These are phyloP conservation scores for Yarrowia sp. DNA, from an alignment of 805 yeast genomes.

Conservation along the genomic window DNA sequence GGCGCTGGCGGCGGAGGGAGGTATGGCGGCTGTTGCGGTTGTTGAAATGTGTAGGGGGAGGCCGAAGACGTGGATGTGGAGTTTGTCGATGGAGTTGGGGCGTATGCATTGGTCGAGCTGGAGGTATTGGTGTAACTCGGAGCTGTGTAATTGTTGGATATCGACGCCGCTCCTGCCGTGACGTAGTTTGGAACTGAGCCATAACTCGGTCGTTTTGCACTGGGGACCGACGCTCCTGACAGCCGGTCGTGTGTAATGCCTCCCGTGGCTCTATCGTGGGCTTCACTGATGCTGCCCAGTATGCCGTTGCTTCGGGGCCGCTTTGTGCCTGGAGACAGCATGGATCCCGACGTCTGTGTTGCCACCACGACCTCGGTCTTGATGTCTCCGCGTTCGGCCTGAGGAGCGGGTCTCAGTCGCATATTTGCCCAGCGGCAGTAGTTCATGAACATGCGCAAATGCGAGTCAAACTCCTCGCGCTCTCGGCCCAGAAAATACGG, in stretches of 20 bases:
- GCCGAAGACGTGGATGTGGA: too few relatives aligned
- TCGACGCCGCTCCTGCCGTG: not conserved
- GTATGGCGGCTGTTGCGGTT: constrained; percentile 10
- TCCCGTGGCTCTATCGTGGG: constrained; percentile 13
- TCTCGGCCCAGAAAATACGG: constrained; percentile 47
- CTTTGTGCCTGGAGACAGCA: not conserved
- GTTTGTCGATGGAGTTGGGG: too few relatives aligned
- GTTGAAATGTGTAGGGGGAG: constrained; percentile 13
- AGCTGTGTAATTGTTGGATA: not conserved
- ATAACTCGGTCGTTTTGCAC: constrained; percentile 14
- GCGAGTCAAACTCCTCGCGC: constrained; percentile 47
- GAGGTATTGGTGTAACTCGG: not conserved
- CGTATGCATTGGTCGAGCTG: too few relatives aligned
- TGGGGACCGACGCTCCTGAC: not conserved
- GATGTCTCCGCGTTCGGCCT: constrained; percentile 22
- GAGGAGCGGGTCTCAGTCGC: constrained; percentile 34
- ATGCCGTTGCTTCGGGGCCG: constrained; percentile 19
- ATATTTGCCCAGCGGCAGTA: constrained; percentile 39
- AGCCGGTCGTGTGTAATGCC: too few relatives aligned
- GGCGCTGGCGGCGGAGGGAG: constrained; percentile 5
- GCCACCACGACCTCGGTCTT: constrained; percentile 28
- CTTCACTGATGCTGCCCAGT: constrained; percentile 9
- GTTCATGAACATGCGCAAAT: constrained; percentile 43
- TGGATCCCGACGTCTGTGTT: not conserved
- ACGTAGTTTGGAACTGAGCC: not conserved